These are phyloP conservation scores for Penicillium longicatenatum DNA, from an alignment of 495 filamentous ascomycete species.

Conservation along the genomic window DNA sequence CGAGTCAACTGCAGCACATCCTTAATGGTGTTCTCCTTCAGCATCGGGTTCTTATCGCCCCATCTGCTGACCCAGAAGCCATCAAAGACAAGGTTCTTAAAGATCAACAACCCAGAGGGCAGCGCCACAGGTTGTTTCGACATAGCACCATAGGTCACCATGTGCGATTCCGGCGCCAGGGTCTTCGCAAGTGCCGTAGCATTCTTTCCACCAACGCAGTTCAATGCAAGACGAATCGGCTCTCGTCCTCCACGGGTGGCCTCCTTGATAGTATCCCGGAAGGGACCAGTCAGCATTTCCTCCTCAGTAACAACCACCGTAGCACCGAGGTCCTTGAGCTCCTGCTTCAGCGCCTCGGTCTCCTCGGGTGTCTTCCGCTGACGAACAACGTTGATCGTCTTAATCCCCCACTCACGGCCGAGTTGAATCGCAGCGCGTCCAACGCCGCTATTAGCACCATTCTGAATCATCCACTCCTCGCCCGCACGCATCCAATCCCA, in stretches of 20 bases:
- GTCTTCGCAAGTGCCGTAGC: constrained; percentile 71
- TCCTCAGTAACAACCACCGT: constrained; percentile 83
- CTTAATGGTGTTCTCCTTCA: constrained; percentile 76
- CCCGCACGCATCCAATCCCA: constrained; percentile 52
- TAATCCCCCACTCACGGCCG: constrained; percentile 77
- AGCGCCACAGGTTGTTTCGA: constrained; percentile 76
- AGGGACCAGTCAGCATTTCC: constrained; percentile 65
- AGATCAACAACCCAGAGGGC: constrained; percentile 81
- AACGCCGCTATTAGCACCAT: constrained; percentile 92
- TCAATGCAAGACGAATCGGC: constrained; percentile 73
- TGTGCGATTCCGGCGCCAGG: constrained; percentile 62
- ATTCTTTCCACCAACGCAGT: constrained; percentile 92
- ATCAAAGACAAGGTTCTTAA: constrained; percentile 81
- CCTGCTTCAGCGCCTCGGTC: constrained; percentile 66
- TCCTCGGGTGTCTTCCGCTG: constrained; percentile 61
- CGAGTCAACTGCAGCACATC: constrained; percentile 77
- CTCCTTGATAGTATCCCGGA: constrained; percentile 63
- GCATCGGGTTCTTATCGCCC: constrained; percentile 72
- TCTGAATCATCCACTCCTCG: constrained; percentile 88
- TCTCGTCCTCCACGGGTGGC: constrained; percentile 70
- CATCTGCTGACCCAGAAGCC: constrained; percentile 95
- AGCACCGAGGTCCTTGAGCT: constrained; percentile 70
- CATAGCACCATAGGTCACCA: constrained; percentile 98
- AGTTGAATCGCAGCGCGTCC: constrained; percentile 88
- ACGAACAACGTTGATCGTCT: constrained; percentile 84